Conservation (phyloP, 1,284 basidiomycete genomes). For the Meripilus lineatus region DNA sequence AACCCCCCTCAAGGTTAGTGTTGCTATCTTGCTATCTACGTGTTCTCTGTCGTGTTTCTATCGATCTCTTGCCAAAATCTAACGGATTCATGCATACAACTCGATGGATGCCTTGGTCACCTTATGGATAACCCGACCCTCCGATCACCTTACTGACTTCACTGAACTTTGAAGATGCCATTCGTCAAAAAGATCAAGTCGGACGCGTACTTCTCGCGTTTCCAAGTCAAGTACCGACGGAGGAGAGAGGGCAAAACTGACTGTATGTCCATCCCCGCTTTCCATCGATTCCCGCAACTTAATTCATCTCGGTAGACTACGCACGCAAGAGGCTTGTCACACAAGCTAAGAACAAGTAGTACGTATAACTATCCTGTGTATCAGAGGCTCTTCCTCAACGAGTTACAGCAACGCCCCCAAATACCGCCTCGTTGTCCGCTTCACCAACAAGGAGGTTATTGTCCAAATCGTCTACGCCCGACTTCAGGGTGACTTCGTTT, state of each 20-base stretch:
- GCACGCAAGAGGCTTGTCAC: slow-evolving; percentile 94
- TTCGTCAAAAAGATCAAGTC: slow-evolving; percentile 88
- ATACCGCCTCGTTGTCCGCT: slow-evolving; percentile 97
- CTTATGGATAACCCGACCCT: slow-evolving; percentile 30
- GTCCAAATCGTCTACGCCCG: slow-evolving; percentile 96
- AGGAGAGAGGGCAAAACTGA: slow-evolving; percentile 98
- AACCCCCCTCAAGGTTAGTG: slow-evolving; percentile 53
- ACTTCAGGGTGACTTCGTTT: slow-evolving; percentile 93
- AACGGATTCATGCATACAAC: background rate
- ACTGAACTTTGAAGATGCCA: slow-evolving; percentile 58
- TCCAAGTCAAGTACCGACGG: slow-evolving; percentile 96
- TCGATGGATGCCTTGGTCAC: slow-evolving; percentile 23
- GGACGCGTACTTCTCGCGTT: slow-evolving; percentile 94
- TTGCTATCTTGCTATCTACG: background rate
- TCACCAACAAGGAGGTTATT: slow-evolving; percentile 93
- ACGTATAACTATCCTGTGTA: slow-evolving; percentile 22
- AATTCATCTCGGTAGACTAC: slow-evolving; percentile 60
- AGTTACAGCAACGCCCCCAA: slow-evolving; percentile 81
- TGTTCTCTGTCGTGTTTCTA: background rate
- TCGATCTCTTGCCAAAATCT: background rate
- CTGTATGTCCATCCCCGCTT: slow-evolving; percentile 48
- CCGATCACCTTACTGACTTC: slow-evolving; percentile 11
- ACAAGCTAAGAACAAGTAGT: slow-evolving; percentile 99
- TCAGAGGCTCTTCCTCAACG: too few species aligned
- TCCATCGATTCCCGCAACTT: background rate